Base-by-base conservation (phyloP, 1,284 basidiomycete genomes). In the Naganishia liquefaciens region DNA sequence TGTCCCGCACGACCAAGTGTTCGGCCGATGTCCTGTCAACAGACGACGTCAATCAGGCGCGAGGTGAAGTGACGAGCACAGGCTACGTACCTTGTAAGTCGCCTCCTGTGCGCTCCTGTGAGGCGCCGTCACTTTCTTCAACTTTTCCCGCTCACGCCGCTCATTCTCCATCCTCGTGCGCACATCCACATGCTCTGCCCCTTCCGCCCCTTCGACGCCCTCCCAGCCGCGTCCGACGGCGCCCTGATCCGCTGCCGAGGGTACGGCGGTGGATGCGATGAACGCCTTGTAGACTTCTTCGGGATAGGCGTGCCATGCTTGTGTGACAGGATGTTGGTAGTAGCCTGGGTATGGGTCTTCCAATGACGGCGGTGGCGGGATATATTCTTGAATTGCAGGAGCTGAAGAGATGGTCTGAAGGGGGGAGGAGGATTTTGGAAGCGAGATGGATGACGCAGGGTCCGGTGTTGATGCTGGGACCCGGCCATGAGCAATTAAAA, bases 311-410 rank as follows among this genome's bases (percentile, higher is more conserved):
- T 85, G 87, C 87, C 91, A 93, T 54, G 82, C 74, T 37, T 37
- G 33, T 11, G 91, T 90, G 1, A 88, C 87, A 0, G 90, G 90
- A 28, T 89, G 83, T 68, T 88, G 86, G 76, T 94, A 93, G 79
- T 93, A 94, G 2, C 91, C 91, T 2, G 91, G 91, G 76, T 93
- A 92, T 21, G 85, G 84, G 74, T 93, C 91, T 23, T 81, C 80
- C 0, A 85, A 81, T 4, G 86, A 88, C 0, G 91, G 91, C 62
- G 86, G 84, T 0, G 90, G 91, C 0, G 88, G 86, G 43, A 84
- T 81, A 72, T 88, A 92, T 55, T 87, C 86, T 17, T 74, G 68
- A 2, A 77, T 76, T 7, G 70, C 61, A 0, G 78, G 77, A 1
- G 78, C 78, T 5, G 78, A 76, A 25, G 76, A 71, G 50, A 73